Evolutionary conservation across 257 asterid genomes (phyloP), one percentile per base, ranked within the genome.

Genomic region (Leonotis leonurus): DNA sequence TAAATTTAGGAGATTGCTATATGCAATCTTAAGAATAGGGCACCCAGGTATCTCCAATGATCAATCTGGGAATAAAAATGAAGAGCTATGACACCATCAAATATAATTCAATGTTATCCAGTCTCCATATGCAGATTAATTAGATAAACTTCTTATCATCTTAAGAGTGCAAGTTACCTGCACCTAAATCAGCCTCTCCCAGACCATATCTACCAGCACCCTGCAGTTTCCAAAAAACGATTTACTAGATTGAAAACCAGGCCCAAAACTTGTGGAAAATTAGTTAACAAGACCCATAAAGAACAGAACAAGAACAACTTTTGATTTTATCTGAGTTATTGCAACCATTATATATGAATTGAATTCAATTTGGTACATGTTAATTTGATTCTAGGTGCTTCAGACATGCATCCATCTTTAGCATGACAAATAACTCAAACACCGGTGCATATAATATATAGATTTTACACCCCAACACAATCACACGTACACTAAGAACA

Each of bases 131-230:
- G 20, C 27, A 57, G 57, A 75, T 25, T 20, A 41, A 50, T 56
- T 39, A 43, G 24, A 57, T 41, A 56, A 66, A 21, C 5, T n/a
- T 39, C 45, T 52, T 60, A 21, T 57, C 66, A 51, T 63, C 44
- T 22, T 63, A 37, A 55, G 49, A 35, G 21, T 46, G 24, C 1
- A 70, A 17, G 22, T 65, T 85, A 92, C 99, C 99, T 86, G 96
- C 54, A 30, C 83, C 78, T 62, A 77, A 48, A 76, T 77, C 79
- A 74, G 80, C 68, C 71, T 85, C 88, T 44, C 73, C 87, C 62
- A 56, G 64, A 48, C 85, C 91, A 83, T 73, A 74, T 72, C 89
- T 87, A 49, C 84, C 95, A 59, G 89, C 81, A 56, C 95, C 99
- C 99, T 92, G 75, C 63, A 70, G 64, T 62, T 60, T 29, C 67